phyloP scores from a whole-genome alignment of 495 filamentous ascomycete genomes.

The Daldinia childiae region DNA sequence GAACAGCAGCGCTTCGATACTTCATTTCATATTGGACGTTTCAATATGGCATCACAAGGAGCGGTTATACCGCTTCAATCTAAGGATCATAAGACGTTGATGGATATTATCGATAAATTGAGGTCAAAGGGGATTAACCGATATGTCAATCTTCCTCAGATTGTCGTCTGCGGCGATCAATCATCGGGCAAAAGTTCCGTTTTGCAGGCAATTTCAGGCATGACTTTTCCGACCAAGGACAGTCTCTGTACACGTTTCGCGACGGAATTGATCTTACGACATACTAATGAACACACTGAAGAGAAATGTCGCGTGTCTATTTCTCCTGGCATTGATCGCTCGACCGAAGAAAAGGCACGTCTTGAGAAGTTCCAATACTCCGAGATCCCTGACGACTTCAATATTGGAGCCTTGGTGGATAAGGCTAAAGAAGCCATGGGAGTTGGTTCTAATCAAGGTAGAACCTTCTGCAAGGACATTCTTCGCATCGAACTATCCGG shows the following conservation, averaged over 20 bases:
- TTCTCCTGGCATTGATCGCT: conserved; percentile 47
- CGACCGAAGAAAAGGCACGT: conserved; percentile 33
- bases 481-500: conserved; percentile 75
- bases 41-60: neutral
- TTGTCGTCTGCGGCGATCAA: conserved; percentile 76
- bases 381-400: conserved; percentile 46
- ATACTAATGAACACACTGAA: conserved; percentile 37
- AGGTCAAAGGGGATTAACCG: conserved; percentile 63
- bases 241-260: conserved; percentile 73
- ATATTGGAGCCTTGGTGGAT: conserved; percentile 55
- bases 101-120: conserved; percentile 68
- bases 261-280: conserved; percentile 68
- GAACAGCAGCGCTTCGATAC: neutral
- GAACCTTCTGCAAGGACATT: conserved; percentile 68
- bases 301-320: conserved; percentile 57
- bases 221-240: conserved; percentile 70
- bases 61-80: conserved; percentile 43
- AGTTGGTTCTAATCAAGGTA: conserved; percentile 49
- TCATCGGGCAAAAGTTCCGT: conserved; percentile 78
- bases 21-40: neutral
- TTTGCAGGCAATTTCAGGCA: conserved; percentile 74
- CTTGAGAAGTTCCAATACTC: conserved; percentile 43
- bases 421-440: conserved; percentile 64
- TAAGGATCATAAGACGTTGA: conserved; percentile 54
- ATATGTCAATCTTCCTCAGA: conserved; percentile 69